A percentile compares a stretch with the other conserved stretches of the same genome.
These are phyloP conservation scores for Panaeolus papilionaceus DNA, from an alignment of 768 basidiomycete genomes.

Conservation along the genomic window DNA sequence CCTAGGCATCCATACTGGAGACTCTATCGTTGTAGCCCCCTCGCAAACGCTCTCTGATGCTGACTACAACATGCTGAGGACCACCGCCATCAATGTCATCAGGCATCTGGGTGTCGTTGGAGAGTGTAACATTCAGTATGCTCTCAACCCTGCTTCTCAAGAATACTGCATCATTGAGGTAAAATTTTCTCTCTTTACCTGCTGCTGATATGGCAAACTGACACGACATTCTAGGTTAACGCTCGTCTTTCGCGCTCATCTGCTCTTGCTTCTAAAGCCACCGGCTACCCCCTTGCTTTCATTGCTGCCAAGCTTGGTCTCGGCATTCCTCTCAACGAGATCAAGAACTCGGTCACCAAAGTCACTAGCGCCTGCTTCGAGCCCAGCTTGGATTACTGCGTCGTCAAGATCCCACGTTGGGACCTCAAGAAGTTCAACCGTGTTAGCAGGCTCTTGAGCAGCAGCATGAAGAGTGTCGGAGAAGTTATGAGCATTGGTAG, in stretches of 20 bases:
- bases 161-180: slow-evolving; percentile 99
- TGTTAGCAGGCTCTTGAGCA: slow-evolving; percentile 89
- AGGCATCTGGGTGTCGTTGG: slow-evolving; percentile 98
- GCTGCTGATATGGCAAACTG: neutral
- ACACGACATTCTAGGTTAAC: slow-evolving; percentile 58
- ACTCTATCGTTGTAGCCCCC: slow-evolving; percentile 97
- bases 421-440: slow-evolving; percentile 98
- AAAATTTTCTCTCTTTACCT: slow-evolving; percentile 15
- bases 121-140: slow-evolving; percentile 99
- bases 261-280: slow-evolving; percentile 97
- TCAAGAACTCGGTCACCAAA: slow-evolving; percentile 97
- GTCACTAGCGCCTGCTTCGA: slow-evolving; percentile 98
- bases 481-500: slow-evolving; percentile 99
- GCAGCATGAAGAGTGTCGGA: slow-evolving; percentile 98
- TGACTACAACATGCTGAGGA: slow-evolving; percentile 99
- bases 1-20: slow-evolving; percentile 97
- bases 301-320: slow-evolving; percentile 98
- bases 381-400: slow-evolving; percentile 95
- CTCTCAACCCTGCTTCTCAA: slow-evolving; percentile 91
- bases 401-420: slow-evolving; percentile 99
- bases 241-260: slow-evolving; percentile 99
- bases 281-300: slow-evolving; percentile 97
- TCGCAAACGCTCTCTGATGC: slow-evolving; percentile 98
- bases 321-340: slow-evolving; percentile 96
- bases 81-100: slow-evolving; percentile 97